Conservation (phyloP, 495 filamentous ascomycete genomes). For the Pyrenopolyporus hunteri region DNA sequence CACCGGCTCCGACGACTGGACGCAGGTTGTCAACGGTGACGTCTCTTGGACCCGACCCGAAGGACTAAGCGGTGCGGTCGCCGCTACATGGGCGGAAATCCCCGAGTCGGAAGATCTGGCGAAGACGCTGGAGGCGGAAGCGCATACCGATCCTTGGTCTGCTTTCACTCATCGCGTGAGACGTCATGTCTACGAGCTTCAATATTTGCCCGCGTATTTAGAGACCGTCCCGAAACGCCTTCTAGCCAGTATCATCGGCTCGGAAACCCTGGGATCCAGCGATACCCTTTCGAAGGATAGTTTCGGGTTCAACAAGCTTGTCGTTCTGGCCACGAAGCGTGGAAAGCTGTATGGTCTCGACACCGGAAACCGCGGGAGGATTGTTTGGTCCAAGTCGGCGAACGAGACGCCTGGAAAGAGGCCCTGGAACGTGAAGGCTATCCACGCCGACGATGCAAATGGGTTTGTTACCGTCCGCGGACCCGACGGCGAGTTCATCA, state of each 20-base stretch:
- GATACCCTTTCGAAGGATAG: slow-evolving; percentile 68
- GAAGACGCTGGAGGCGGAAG: slow-evolving; percentile 82
- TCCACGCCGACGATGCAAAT: slow-evolving; percentile 60
- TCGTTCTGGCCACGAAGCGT: slow-evolving; percentile 78
- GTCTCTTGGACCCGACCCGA: slow-evolving; percentile 81
- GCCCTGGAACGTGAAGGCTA: slow-evolving; percentile 72
- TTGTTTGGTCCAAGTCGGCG: slow-evolving; percentile 75
- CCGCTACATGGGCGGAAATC: slow-evolving; percentile 79
- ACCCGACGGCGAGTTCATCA: slow-evolving; percentile 62
- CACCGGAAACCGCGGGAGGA: slow-evolving; percentile 70
- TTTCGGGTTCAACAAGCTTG: slow-evolving; percentile 87
- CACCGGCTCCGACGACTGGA: slow-evolving; percentile 76
- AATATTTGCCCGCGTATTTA: slow-evolving; percentile 78
- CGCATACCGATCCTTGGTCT: slow-evolving; percentile 73
- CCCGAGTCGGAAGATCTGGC: slow-evolving; percentile 74
- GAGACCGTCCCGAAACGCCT: slow-evolving; percentile 68
- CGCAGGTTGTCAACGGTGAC: slow-evolving; percentile 81
- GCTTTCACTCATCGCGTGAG: slow-evolving; percentile 89
- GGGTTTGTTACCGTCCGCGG: slow-evolving; percentile 65
- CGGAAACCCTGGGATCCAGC: slow-evolving; percentile 52
- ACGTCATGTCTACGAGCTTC: slow-evolving; percentile 79
- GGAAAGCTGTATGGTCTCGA: slow-evolving; percentile 83
- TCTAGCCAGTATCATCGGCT: slow-evolving; percentile 69
- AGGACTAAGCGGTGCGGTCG: slow-evolving; percentile 73
- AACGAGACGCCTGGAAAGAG: slow-evolving; percentile 58